Conservation (phyloP, 352 stramenopile genomes). For the Phytophthora ohioensis region DNA sequence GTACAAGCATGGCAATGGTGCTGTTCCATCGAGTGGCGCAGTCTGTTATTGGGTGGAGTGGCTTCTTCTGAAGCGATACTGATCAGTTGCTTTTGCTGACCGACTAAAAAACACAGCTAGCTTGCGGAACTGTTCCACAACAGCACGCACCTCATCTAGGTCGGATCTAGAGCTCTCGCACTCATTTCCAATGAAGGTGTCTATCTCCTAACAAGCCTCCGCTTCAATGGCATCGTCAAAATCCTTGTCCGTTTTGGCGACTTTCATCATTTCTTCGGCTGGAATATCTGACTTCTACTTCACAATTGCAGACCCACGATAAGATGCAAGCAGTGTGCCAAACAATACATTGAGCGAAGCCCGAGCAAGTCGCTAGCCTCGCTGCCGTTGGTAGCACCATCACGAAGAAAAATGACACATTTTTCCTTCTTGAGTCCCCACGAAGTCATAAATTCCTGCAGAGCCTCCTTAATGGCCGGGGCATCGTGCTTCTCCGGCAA, state of each 20-base stretch:
- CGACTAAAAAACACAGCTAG: not conserved
- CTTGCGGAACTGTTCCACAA: not conserved
- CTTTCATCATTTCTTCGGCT: not conserved
- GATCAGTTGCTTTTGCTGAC: constrained; percentile 1
- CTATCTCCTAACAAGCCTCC: not conserved
- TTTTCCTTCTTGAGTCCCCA: too few relatives aligned
- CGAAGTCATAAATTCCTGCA: too few relatives aligned
- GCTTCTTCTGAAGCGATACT: not conserved
- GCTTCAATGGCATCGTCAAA: not conserved
- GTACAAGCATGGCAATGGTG: not conserved
- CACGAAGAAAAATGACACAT: too few relatives aligned
- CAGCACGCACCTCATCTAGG: not conserved
- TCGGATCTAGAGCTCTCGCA: not conserved
- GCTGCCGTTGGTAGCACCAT: too few relatives aligned
- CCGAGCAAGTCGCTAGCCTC: too few relatives aligned
- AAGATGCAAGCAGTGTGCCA: too few relatives aligned
- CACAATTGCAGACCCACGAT: constrained; percentile 1
- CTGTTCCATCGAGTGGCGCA: not conserved
- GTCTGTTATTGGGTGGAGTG: not conserved
- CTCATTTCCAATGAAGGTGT: not conserved
- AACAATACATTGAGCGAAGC: too few relatives aligned
- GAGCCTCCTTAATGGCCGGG: too few relatives aligned
- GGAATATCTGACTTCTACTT: not conserved
- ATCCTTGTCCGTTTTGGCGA: not conserved
- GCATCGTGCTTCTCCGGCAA: too few relatives aligned